phyloP scores from a whole-genome alignment of 306 rosid species.

The Prunus padus region DNA sequence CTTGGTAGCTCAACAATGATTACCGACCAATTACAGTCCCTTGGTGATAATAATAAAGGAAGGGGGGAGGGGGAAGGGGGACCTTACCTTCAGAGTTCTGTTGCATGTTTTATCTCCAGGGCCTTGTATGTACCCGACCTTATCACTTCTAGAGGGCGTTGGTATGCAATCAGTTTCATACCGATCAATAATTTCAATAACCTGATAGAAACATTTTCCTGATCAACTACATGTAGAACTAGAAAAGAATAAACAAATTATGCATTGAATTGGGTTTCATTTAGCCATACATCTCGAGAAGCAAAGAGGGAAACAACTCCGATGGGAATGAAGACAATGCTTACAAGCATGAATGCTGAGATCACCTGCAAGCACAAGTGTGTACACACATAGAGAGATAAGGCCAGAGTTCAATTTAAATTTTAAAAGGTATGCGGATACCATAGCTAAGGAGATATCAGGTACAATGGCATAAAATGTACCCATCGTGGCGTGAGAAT shows the following conservation, averaged over 20 bases:
- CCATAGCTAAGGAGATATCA: neutral
- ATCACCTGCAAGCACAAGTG: constrained; percentile 56
- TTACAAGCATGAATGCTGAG: constrained; percentile 82
- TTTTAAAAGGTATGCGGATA: neutral
- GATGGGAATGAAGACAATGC: constrained; percentile 74
- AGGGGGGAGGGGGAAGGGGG: neutral
- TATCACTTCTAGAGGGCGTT: constrained; percentile 20
- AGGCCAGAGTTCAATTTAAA: constrained; percentile 2
- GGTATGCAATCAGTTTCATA: constrained; percentile 73
- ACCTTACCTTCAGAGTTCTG: constrained; percentile 48
- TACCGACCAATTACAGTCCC: neutral
- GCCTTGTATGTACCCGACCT: constrained; percentile 61
- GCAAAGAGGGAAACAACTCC: constrained; percentile 85
- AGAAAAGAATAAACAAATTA: constrained; percentile 2
- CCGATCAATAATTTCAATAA: constrained; percentile 77
- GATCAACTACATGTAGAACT: constrained; percentile 31
- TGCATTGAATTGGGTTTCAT: constrained; percentile 1
- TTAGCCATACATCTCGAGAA: constrained; percentile 66
- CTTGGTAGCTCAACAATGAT: neutral
- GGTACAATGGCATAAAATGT: constrained; percentile 14
- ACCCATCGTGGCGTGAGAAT: constrained; percentile 96
- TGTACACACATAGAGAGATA: neutral
- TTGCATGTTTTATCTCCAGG: constrained; percentile 42
- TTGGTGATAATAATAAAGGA: constrained; percentile 1
- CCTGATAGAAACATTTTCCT: constrained; percentile 47